Evolutionary conservation across 2,329 filamentous ascomycete species (phyloP).

Genomic region (Sarocladiaceae sp.): DNA sequence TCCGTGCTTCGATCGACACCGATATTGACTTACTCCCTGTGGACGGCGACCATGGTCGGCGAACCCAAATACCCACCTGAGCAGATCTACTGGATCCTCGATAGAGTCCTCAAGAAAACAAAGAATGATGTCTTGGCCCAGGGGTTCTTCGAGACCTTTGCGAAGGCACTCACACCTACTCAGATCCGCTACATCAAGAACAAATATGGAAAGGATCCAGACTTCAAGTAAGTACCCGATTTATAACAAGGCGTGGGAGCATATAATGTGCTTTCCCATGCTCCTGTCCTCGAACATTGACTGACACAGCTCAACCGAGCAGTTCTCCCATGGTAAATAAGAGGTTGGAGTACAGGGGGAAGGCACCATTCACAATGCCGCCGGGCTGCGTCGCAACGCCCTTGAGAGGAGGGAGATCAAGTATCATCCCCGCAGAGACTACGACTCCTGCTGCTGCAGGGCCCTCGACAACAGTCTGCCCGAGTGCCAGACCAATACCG

Average conservation of each 20-base stretch:
- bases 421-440: too few relatives aligned
- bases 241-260: neutral
- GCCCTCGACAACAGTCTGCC: too few relatives aligned
- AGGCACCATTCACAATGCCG: neutral
- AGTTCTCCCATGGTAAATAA: constrained; percentile 1
- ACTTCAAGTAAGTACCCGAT: constrained; percentile 28
- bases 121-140: constrained; percentile 20
- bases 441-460: too few relatives aligned
- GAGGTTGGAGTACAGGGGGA: neutral
- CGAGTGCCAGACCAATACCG: neutral
- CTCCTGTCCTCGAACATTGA: neutral
- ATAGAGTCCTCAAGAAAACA: constrained; percentile 21
- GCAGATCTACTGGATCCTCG: constrained; percentile 31
- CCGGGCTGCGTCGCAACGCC: neutral
- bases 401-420: too few relatives aligned
- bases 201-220: constrained; percentile 35
- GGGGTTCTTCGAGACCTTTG: constrained; percentile 24
- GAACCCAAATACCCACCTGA: constrained; percentile 27
- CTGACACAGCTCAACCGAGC: neutral
- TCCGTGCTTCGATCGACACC: neutral
- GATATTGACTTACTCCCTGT: neutral
- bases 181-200: constrained; percentile 36
- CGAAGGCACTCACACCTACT: constrained; percentile 24
- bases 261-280: neutral
- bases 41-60: constrained; percentile 25